Percentiles rank a stretch among this genome's conserved stretches.
Conservation (phyloP, 306 rosid species). For the Glycine tomentella region DNA sequence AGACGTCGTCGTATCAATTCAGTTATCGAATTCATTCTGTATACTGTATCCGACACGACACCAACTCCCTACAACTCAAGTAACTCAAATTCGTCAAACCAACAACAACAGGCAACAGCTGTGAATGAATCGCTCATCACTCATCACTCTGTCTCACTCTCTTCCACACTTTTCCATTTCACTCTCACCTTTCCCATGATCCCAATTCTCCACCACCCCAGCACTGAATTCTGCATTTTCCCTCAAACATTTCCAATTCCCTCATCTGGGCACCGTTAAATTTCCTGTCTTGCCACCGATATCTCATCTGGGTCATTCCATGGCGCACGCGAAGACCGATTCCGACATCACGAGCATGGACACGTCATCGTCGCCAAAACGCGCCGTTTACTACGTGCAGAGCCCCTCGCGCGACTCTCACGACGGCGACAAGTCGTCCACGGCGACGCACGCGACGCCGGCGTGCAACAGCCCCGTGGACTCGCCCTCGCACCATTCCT, state of each 20-base stretch:
- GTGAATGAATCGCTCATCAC: background rate
- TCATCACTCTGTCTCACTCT: background rate
- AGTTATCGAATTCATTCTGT: background rate
- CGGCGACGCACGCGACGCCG: conserved; percentile 49
- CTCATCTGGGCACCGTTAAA: conserved; percentile 41
- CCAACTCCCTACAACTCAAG: background rate
- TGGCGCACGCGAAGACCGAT: conserved; percentile 75
- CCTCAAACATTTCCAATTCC: background rate
- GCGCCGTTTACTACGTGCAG: conserved; percentile 68
- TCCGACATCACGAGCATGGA: conserved; percentile 77
- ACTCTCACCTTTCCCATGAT: background rate
- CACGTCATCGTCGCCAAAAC: conserved; percentile 77
- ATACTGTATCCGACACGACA: background rate
- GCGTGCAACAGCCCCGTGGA: conserved; percentile 67
- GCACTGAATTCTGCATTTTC: background rate
- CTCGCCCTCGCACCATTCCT: conserved; percentile 79
- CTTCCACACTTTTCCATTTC: background rate
- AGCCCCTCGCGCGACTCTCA: conserved; percentile 85
- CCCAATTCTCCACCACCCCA: background rate
- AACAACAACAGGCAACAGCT: background rate
- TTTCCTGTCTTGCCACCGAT: background rate
- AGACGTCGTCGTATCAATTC: background rate
- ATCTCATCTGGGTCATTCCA: conserved; percentile 31
- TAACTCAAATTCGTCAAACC: too few relatives aligned
- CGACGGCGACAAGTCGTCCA: conserved; percentile 76